phyloP scores from a whole-genome alignment of 352 stramenopile species.

The Saprolegnia parasitica region DNA sequence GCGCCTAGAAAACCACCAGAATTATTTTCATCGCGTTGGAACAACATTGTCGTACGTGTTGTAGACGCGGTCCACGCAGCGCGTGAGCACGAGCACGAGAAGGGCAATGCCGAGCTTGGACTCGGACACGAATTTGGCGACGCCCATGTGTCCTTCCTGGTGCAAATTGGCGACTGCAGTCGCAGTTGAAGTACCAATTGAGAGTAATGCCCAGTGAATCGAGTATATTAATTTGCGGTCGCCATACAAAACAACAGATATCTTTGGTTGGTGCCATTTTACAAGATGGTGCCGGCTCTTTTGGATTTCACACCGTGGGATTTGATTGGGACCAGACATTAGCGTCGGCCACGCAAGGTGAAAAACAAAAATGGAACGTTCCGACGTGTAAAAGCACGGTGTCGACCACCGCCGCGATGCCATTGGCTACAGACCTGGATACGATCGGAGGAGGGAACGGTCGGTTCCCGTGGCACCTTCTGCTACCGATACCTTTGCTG shows the following conservation, averaged over 20 bases:
- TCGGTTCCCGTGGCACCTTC: too few relatives aligned
- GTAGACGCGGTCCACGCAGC: constrained; percentile 77
- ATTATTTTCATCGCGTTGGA: neutral
- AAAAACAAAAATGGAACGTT: neutral
- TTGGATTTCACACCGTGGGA: neutral
- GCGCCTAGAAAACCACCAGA: constrained; percentile 10
- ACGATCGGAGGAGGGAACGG: too few relatives aligned
- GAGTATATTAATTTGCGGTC: neutral
- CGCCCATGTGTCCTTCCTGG: constrained; percentile 36
- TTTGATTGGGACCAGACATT: neutral
- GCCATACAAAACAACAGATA: neutral
- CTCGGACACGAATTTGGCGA: constrained; percentile 75
- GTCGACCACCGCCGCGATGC: neutral
- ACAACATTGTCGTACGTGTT: constrained; percentile 52
- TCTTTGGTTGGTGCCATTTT: neutral
- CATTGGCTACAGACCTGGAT: too few relatives aligned
- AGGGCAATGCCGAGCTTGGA: constrained; percentile 79
- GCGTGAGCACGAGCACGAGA: constrained; percentile 66
- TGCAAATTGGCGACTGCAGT: constrained; percentile 8
- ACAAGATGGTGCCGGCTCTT: too few relatives aligned
- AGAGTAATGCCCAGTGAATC: neutral
- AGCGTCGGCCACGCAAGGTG: neutral
- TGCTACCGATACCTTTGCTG: too few relatives aligned
- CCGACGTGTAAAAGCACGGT: constrained; percentile 1
- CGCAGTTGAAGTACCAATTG: neutral